Base-by-base conservation (phyloP, 176 grass and related monocot species). In the Paspalum vaginatum region DNA sequence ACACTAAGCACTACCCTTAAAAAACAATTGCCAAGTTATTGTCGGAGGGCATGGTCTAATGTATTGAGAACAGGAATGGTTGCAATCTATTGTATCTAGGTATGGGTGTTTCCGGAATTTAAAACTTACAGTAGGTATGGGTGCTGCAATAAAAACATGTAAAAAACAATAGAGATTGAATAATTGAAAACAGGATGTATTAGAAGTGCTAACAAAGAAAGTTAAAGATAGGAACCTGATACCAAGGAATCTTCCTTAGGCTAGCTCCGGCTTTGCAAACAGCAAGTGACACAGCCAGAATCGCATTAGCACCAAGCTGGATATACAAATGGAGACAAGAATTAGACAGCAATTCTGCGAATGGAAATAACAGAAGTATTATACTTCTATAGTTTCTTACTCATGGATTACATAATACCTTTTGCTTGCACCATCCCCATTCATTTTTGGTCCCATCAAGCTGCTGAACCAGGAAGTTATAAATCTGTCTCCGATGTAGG, bases 401-500 rank as follows among this genome's bases (percentile, higher is more conserved):
- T 57, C n/a, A 57, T 57, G 54, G n/a, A 40, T 22, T 24, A 1
- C 11, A 55, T 5, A 37, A 64, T 69, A 94, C 95, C 89, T 94
- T 97, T 62, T 94, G 95, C 60, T 97, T 97, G 83, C 95, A 94
- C 91, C 95, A 97, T 25, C 91, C 95, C 95, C 95, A 97, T 0
- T 92, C 77, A 79, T 97, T 97, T 15, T 88, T 90, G 65, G 91
- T 97, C 79, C 91, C 94, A 80, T 97, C 94, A 80, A 97, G 94
- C 47, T 94, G 79, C 43, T 97, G 91, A 15, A 97, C 94, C 94
- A 97, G 94, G 54, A 82, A 94, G 63, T 94, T 97, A 85, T 97
- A 91, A 63, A 97, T 90, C 1, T 90, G 64, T 50, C 58, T 97
- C 91, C 39, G 89, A 61, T 14, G 87, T 94, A 40, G 94, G 89